phyloP scores from a whole-genome alignment of 108 stramenopile species.

The Mediolabrus comicus region DNA sequence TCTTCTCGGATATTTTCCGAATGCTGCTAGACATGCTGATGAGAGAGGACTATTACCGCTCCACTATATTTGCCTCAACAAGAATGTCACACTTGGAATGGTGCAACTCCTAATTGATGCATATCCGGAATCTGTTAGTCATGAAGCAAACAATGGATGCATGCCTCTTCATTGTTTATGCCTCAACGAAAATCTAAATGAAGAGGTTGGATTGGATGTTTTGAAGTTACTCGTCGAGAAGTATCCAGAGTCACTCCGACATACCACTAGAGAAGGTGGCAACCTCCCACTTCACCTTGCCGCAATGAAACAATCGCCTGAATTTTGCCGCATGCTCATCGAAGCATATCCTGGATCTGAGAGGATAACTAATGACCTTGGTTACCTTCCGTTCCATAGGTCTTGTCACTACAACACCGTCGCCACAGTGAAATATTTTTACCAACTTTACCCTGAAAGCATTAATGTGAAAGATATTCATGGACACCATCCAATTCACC shows the following conservation, averaged over 20 bases:
- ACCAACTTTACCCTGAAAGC: too few species aligned
- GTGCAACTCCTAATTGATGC: slow-evolving; percentile 4
- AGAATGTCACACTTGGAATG: neutral
- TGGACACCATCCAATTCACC: neutral
- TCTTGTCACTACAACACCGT: too few species aligned
- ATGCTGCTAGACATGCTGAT: neutral
- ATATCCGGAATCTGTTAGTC: neutral
- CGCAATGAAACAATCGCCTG: neutral
- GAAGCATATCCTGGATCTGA: too few species aligned
- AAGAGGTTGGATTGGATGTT: neutral
- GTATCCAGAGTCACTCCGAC: neutral
- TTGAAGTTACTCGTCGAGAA: neutral
- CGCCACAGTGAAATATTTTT: too few species aligned
- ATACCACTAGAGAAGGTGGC: neutral
- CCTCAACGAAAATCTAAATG: neutral
- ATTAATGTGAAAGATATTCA: too few species aligned
- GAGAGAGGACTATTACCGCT: neutral
- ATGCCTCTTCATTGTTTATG: slow-evolving; percentile 3
- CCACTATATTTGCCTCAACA: neutral
- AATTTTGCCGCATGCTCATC: neutral
- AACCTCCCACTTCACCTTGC: neutral
- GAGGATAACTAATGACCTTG: too few species aligned
- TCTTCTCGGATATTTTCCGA: slow-evolving; percentile 6
- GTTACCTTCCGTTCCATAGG: too few species aligned
- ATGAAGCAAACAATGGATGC: neutral